Evolutionary conservation across 768 basidiomycete species (phyloP).

Genomic region (Termitomyces sp.): DNA sequence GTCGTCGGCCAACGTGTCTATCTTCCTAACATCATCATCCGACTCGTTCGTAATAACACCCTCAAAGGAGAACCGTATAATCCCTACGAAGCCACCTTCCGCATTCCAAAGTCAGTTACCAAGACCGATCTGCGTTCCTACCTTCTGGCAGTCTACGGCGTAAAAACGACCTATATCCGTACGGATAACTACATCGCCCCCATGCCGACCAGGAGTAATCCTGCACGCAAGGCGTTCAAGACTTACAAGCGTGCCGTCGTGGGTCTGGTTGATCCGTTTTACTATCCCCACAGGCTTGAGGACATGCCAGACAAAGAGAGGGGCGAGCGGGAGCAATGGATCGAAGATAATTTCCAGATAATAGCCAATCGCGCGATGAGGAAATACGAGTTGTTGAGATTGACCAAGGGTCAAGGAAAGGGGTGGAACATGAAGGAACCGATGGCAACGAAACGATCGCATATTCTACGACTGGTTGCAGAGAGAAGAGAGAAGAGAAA

Average conservation of each 20-base stretch:
- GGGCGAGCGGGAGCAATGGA: slow-evolving; percentile 48
- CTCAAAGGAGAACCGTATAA: slow-evolving; percentile 78
- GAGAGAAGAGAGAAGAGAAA: slow-evolving; percentile 37
- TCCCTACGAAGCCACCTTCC: slow-evolving; percentile 92
- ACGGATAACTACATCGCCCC: slow-evolving; percentile 86
- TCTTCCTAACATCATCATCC: slow-evolving; percentile 83
- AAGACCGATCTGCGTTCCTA: slow-evolving; percentile 91
- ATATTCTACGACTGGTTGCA: slow-evolving; percentile 36
- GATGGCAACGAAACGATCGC: slow-evolving; percentile 38
- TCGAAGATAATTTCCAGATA: slow-evolving; percentile 58
- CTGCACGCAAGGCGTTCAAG: slow-evolving; percentile 31
- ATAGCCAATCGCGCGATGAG: slow-evolving; percentile 27
- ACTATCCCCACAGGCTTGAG: slow-evolving; percentile 78
- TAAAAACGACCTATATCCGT: slow-evolving; percentile 88
- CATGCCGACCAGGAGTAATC: slow-evolving; percentile 25
- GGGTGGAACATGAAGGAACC: slow-evolving; percentile 37
- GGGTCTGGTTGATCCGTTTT: slow-evolving; percentile 88
- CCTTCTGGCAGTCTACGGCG: slow-evolving; percentile 78
- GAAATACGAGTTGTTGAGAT: slow-evolving; percentile 32
- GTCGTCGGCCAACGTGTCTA: slow-evolving; percentile 81
- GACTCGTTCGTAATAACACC: slow-evolving; percentile 80
- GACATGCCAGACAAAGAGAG: slow-evolving; percentile 65
- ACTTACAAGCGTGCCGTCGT: slow-evolving; percentile 92
- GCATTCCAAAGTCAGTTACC: slow-evolving; percentile 81
- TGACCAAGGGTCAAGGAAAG: slow-evolving; percentile 32